Conservation (phyloP, 140 eudicot genomes). For the Anethum foeniculum region DNA sequence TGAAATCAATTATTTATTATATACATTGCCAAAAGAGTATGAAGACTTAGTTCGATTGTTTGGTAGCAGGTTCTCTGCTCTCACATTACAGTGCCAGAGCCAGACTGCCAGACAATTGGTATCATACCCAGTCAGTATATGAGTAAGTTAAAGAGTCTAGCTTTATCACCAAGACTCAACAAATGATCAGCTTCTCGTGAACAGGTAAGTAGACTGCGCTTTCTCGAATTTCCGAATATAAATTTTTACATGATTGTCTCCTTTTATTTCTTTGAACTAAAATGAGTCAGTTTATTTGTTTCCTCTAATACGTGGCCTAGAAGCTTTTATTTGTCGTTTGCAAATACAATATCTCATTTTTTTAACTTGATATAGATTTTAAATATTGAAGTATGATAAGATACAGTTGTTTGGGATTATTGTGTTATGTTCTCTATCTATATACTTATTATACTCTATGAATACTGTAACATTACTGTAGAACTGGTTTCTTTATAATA, state of each 20-base stretch:
- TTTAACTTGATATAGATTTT: neutral
- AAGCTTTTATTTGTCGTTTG: neutral
- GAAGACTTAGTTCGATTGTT: constrained; percentile 48
- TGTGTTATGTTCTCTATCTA: neutral
- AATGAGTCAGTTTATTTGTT: neutral
- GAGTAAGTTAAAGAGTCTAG: constrained; percentile 80
- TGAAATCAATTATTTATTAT: constrained; percentile 1
- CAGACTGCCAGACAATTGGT: constrained; percentile 18
- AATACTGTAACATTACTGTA: too few relatives aligned
- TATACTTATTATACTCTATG: too few relatives aligned
- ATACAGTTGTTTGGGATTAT: too few relatives aligned
- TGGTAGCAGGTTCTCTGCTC: constrained; percentile 43
- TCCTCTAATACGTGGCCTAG: neutral
- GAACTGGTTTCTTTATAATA: too few relatives aligned
- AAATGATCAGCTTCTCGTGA: constrained; percentile 68
- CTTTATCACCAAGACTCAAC: constrained; percentile 79
- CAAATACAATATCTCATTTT: neutral
- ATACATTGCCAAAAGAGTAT: constrained; percentile 64
- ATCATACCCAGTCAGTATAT: constrained; percentile 69
- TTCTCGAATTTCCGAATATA: neutral
- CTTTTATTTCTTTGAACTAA: neutral
- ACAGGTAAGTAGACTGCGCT: constrained; percentile 74
- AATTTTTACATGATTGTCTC: neutral
- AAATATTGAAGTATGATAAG: too few relatives aligned
- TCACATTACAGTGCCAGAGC: constrained; percentile 40